Evolutionary conservation across 805 yeast genomes (phyloP), one percentile per base, ranked within the genome.

Genomic region (Saccharomycopsis amapae): DNA sequence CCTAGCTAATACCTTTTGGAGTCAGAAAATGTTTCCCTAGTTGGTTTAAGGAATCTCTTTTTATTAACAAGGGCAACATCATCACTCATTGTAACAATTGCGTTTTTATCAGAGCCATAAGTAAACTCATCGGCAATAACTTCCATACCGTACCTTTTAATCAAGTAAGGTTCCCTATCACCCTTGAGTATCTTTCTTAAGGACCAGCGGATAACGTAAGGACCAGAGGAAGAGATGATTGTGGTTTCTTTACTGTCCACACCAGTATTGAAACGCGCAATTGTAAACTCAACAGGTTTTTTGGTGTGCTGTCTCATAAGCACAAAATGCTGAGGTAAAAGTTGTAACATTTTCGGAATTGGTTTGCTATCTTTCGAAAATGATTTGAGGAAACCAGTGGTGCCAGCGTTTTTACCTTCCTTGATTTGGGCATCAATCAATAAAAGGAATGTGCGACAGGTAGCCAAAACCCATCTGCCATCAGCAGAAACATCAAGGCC

Each of bases 121-220:
- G 75, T 75, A 73, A 87, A 88, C 58, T 82, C 81, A 56, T 85
- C 90, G 35, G 83, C 86, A 45, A 85, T 75, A 49, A 87, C 78
- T 36, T 73, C 65, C 36, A 74, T 73, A 19, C 69, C 63, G 59
- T 82, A 82, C 46, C 76, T 69, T 60, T 76, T 79, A 58, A 89
- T 79, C 41, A 71, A 63, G 59, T 85, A 85, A 5, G 83, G 73
- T 22, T 68, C 71, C 36, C 63, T 63, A 46, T 73, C 76, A 45
- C 78, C 76, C 37, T 66, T 64, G 36, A 81, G 58, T 12, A 83
- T 68, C 50, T 79, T 76, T 53, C 67, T 71, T 58, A 88, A 62
- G 10, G 82, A 78, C 96, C 96, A 88, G 1, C 84, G 72, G 19
- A 88, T 73, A 20, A 87, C 82, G 62, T 78, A 88, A 17, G 89